Conservation (phyloP, 768 basidiomycete genomes). For the Saitozyma podzolica region DNA sequence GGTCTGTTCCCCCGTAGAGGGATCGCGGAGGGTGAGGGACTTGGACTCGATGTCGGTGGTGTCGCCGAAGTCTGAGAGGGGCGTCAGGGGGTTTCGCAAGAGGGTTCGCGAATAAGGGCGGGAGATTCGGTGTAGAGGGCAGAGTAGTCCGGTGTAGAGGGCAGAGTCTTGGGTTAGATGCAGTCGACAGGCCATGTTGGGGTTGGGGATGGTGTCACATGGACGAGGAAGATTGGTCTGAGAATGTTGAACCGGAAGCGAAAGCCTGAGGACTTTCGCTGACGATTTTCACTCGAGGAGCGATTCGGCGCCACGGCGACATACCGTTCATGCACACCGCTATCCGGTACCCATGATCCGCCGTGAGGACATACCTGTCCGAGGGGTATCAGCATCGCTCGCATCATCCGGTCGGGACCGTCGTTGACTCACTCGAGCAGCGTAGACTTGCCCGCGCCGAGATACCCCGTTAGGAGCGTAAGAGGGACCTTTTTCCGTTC, state of each 20-base stretch:
- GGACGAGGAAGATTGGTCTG: too few species aligned
- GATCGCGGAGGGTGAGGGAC: constrained; percentile 75
- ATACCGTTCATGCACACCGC: constrained; percentile 95
- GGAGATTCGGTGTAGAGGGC: too few species aligned
- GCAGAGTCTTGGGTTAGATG: not conserved
- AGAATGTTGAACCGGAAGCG: too few species aligned
- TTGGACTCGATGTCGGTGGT: constrained; percentile 96
- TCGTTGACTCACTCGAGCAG: constrained; percentile 65
- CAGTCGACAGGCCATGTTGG: not conserved
- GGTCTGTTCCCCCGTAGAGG: constrained; percentile 60
- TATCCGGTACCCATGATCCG: constrained; percentile 89
- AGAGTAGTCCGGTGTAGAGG: too few species aligned
- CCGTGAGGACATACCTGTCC: constrained; percentile 73
- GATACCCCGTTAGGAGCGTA: constrained; percentile 91
- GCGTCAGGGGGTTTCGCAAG: not conserved
- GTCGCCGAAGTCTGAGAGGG: constrained; percentile 76
- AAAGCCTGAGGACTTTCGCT: not conserved
- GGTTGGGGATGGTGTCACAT: too few species aligned
- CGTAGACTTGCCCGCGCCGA: constrained; percentile 89
- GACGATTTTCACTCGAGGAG: not conserved
- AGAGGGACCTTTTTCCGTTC: constrained; percentile 64
- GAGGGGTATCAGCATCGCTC: not conserved
- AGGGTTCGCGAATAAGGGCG: not conserved
- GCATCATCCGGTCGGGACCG: not conserved
- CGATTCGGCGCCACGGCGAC: constrained; percentile 11